Evolutionary conservation across 345 rosid species (phyloP), one percentile per base, ranked within the genome.

Genomic region (Xanthoceras sorbifolium): DNA sequence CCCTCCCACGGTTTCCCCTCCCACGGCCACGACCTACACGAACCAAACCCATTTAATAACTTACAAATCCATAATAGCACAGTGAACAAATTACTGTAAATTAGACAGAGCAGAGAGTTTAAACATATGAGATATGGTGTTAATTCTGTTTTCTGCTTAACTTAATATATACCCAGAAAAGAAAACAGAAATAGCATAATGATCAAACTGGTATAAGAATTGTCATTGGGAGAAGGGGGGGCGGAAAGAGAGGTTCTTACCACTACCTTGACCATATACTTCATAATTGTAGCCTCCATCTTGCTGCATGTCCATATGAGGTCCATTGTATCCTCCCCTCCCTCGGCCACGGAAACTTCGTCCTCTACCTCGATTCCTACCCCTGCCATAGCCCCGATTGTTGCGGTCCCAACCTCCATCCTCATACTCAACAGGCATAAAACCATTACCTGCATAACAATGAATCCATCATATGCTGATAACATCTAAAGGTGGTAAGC

Each of bases 311-410:
- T 90, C 94, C 83, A 72, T 55, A 76, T 83, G 90, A 67, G 91
- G 94, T 44, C 92, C 97, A 81, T 88, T 87, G 82, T 86, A 96
- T 62, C 93, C 97, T 76, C 94, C 99, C 59, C 97, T 87, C 31
- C 97, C 94, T 64, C 93, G 90, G 82, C 97, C 92, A 72, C 93
- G 93, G 79, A 78, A 81, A 70, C 87, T 82, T 72, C 92, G 89
- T 42, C 93, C 97, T 85, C 98, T 91, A 25, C 98, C 98, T 50
- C 97, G 88, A 59, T 97, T 93, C 80, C 99, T 89, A 57, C 95
- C 98, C 77, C 97, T 85, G 71, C 84, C 71, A 79, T 86, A 86
- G 54, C 89, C 92, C 81, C 86, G 87, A 74, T 89, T 87, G 72
- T 87, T 86, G 70, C 76, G 91, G 66, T 96, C 97, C 84, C 81